phyloP scores from a whole-genome alignment of 2,329 filamentous ascomycete species.

The Sclerotinia borealis region DNA sequence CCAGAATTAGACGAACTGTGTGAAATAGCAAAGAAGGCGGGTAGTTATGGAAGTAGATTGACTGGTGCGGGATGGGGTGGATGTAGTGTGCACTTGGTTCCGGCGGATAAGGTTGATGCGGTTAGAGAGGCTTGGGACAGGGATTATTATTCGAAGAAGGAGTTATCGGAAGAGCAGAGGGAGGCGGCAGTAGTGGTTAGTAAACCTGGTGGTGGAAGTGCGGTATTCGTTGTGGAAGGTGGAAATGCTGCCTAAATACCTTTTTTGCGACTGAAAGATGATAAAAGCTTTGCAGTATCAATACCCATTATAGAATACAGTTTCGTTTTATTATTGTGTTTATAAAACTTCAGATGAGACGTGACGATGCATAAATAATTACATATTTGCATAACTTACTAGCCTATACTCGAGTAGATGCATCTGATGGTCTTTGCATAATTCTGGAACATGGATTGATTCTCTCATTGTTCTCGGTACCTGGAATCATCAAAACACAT shows the following conservation, averaged over 20 bases:
- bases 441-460: background rate
- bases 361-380: background rate
- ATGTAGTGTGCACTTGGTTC: conserved; percentile 89
- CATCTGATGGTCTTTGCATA: too few relatives aligned
- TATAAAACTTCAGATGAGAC: too few relatives aligned
- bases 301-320: background rate
- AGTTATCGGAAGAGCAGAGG: conserved; percentile 63
- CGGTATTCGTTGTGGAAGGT: conserved; percentile 40
- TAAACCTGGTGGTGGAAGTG: conserved; percentile 72
- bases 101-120: conserved; percentile 70
- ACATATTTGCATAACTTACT: background rate
- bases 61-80: conserved; percentile 97
- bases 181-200: conserved; percentile 81
- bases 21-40: conserved; percentile 67
- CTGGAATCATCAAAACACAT: background rate
- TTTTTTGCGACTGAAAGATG: background rate
- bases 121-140: conserved; percentile 72
- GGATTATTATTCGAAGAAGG: conserved; percentile 72
- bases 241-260: conserved; percentile 13
- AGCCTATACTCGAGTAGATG: too few relatives aligned
- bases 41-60: conserved; percentile 76
- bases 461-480: background rate
- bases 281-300: background rate
- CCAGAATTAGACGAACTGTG: conserved; percentile 90
- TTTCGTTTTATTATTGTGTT: background rate